Base-by-base conservation (phyloP, 129 eudicot genomes). In the Oenanthe sinensis region DNA sequence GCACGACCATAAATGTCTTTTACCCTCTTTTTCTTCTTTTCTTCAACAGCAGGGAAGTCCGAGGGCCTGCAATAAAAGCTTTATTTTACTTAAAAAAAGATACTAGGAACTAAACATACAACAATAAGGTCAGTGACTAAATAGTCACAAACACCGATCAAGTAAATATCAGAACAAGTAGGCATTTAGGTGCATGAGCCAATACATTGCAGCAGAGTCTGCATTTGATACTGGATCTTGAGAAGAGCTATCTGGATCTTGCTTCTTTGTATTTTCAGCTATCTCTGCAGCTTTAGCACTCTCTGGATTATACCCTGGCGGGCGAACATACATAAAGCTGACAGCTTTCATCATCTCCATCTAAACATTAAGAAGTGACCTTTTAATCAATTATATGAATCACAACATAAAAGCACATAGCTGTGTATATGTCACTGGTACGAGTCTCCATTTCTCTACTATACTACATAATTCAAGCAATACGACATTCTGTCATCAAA, bases 221-320 rank as follows among this genome's bases (percentile, higher is more conserved):
- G 77, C 90, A 47, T 79, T 89, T 14, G 73, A 75, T 74, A 83
- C 85, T 80, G 85, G 83, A 62, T 88, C 89, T 63, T 79, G 85
- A 77, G 88, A 82, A 26, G 85, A 73, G 49, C 67, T 55, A 28
- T 10, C 48, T 58, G 55, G 80, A 49, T 84, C 93, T 82, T 82
- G 79, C 42, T 85, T 74, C 81, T 80, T 96, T 76, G 75, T 65
- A 86, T 92, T 92, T 22, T 85, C 97, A 5, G 97, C 92, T 84
- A 89, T 36, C 82, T 96, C 97, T 37, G 99, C 99, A 82, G 97
- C 97, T 86, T 96, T 96, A 14, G 99, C 99, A 79, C 99, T 96
- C 83, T 96, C 99, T 15, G 99, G 81, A 83, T 96, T 85, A 81
- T 90, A 96, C 49, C 98, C 98, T 40, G 98, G 98, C 8, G 98